These are phyloP conservation scores for Cichorium intybus DNA, from an alignment of 140 eudicot genomes.

Conservation along the genomic window DNA sequence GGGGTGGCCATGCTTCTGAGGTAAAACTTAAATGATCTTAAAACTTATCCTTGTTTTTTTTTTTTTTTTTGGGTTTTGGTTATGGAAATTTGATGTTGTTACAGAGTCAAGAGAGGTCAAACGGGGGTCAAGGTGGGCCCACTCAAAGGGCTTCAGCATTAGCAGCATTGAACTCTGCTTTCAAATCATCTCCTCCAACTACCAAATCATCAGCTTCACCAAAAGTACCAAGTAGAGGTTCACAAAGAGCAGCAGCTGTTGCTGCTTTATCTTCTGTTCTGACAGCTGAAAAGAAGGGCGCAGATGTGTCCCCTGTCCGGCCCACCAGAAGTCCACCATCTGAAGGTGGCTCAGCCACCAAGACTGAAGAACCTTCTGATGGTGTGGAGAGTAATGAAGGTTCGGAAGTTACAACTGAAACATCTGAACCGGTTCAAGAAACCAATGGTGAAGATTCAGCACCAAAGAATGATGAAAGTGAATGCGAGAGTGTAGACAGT, in stretches of 20 bases:
- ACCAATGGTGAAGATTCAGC: slow-evolving; percentile 47
- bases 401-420: slow-evolving; percentile 41
- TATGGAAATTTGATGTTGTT: not conserved
- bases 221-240: slow-evolving; percentile 52
- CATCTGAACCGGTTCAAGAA: slow-evolving; percentile 38
- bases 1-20: slow-evolving; percentile 66
- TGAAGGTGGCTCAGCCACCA: slow-evolving; percentile 38
- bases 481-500: slow-evolving; percentile 45
- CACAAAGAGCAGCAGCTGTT: slow-evolving; percentile 98
- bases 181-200: slow-evolving; percentile 54
- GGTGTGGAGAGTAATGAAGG: slow-evolving; percentile 47
- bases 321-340: slow-evolving; percentile 59
- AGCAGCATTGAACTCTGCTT: slow-evolving; percentile 86
- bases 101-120: slow-evolving; percentile 44
- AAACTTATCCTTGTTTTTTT: not conserved
- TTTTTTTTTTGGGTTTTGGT: not conserved
- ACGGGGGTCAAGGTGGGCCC: slow-evolving; percentile 82
- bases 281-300: slow-evolving; percentile 79
- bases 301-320: slow-evolving; percentile 66
- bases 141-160: slow-evolving; percentile 98
- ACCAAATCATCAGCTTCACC: slow-evolving; percentile 48
- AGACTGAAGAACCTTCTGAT: slow-evolving; percentile 44
- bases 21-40: slow-evolving; percentile 43
- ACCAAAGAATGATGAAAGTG: slow-evolving; percentile 49
- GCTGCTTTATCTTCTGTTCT: slow-evolving; percentile 96